phyloP scores from a whole-genome alignment of 345 rosid species.

The Eutrema heterophyllum region DNA sequence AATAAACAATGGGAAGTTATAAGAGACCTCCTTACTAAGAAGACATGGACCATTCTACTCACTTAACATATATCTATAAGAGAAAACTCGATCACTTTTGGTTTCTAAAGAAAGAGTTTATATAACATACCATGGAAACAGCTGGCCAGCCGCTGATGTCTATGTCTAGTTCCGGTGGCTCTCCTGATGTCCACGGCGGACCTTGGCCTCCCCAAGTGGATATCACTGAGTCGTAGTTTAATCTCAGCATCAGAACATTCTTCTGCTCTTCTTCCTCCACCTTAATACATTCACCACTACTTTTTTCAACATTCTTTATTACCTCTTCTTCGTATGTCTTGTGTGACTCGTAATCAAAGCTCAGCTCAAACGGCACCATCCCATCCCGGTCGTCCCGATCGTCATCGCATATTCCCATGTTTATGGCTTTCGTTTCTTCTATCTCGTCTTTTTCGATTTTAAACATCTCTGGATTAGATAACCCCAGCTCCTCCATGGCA shows the following conservation, averaged over 20 bases:
- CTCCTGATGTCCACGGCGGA: slow-evolving; percentile 72
- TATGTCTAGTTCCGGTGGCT: slow-evolving; percentile 52
- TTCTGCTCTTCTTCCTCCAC: slow-evolving; percentile 38
- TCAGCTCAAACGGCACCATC: slow-evolving; percentile 57
- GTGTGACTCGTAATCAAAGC: slow-evolving; percentile 59
- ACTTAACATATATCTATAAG: not conserved
- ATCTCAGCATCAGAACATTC: slow-evolving; percentile 43
- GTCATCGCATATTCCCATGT: slow-evolving; percentile 15
- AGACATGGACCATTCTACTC: not conserved
- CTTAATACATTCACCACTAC: slow-evolving; percentile 16
- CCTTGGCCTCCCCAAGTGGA: slow-evolving; percentile 67
- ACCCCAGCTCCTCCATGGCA: slow-evolving; percentile 70
- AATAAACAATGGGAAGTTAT: not conserved
- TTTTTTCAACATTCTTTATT: slow-evolving; percentile 35
- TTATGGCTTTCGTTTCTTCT: not conserved
- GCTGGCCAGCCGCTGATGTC: slow-evolving; percentile 46
- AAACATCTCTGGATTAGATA: slow-evolving; percentile 27
- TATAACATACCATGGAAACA: slow-evolving; percentile 48
- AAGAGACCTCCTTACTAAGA: not conserved
- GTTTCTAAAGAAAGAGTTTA: not conserved
- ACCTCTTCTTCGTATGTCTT: slow-evolving; percentile 43
- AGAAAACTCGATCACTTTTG: not conserved
- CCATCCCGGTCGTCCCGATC: slow-evolving; percentile 35
- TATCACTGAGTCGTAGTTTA: slow-evolving; percentile 68
- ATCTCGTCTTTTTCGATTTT: slow-evolving; percentile 49